Evolutionary conservation across 345 rosid genomes (phyloP).

Genomic region (Aquilaria sinensis): DNA sequence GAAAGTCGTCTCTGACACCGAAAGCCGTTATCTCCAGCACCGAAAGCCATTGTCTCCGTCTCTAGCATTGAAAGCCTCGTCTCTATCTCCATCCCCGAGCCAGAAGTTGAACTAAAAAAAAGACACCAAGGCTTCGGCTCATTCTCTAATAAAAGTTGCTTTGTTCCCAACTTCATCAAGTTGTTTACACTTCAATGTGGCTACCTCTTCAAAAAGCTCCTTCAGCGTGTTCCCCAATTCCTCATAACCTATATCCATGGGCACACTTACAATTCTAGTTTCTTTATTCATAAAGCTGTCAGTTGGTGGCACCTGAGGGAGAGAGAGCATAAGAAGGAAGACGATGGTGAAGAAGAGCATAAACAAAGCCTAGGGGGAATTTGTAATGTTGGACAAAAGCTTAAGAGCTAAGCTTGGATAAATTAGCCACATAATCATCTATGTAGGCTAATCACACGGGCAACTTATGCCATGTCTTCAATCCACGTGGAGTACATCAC

Average conservation of each 20-base stretch:
- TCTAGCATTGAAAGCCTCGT: constrained; percentile 21
- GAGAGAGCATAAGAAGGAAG: too few relatives aligned
- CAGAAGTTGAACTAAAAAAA: constrained; percentile 42
- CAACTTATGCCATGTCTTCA: too few relatives aligned
- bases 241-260: constrained; percentile 58
- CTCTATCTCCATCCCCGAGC: constrained; percentile 70
- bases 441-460: too few relatives aligned
- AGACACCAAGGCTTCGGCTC: constrained; percentile 90
- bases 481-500: too few relatives aligned
- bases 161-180: constrained; percentile 91
- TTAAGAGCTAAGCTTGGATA: too few relatives aligned
- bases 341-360: too few relatives aligned
- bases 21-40: constrained; percentile 1
- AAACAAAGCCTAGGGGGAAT: too few relatives aligned
- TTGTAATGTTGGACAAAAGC: too few relatives aligned
- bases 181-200: constrained; percentile 83
- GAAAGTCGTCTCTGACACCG: too few relatives aligned
- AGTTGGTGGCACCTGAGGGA: too few relatives aligned
- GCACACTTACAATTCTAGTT: constrained; percentile 75
- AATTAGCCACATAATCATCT: too few relatives aligned
- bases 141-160: constrained; percentile 26
- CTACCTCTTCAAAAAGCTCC: constrained; percentile 75
- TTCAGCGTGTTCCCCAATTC: constrained; percentile 82
- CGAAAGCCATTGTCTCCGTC: constrained; percentile 3
- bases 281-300: constrained; percentile 18